Evolutionary conservation across 2,329 filamentous ascomycete genomes (phyloP).

Genomic region (Calonectria honghensis): DNA sequence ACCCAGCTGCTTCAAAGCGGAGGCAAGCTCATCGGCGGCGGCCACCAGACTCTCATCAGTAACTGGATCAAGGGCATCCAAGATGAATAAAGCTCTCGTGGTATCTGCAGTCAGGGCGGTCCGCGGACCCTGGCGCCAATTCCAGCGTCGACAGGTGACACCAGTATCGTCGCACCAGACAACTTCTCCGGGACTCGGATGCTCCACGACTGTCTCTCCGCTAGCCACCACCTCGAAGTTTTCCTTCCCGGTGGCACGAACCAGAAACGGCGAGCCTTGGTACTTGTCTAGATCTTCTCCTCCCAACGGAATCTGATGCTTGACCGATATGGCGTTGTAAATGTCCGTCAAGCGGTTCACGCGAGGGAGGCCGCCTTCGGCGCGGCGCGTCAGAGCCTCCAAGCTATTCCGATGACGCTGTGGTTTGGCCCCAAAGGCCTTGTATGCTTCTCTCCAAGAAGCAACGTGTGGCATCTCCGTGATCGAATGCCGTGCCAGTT

Average conservation of each 20-base stretch:
- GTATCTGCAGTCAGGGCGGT: slow-evolving; percentile 42
- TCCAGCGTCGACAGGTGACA: slow-evolving; percentile 49
- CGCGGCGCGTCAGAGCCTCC: slow-evolving; percentile 46
- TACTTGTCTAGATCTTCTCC: slow-evolving; percentile 50
- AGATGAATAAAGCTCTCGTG: slow-evolving; percentile 19
- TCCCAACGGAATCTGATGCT: slow-evolving; percentile 46
- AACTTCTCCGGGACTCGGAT: slow-evolving; percentile 37
- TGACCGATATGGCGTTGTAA: slow-evolving; percentile 50
- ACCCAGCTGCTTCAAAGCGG: slow-evolving; percentile 17
- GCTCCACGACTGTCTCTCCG: slow-evolving; percentile 35
- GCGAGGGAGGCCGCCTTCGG: slow-evolving; percentile 41
- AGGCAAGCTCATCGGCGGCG: slow-evolving; percentile 29
- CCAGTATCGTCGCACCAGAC: slow-evolving; percentile 47
- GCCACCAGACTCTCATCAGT: slow-evolving; percentile 19
- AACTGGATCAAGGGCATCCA: slow-evolving; percentile 34
- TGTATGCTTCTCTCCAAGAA: slow-evolving; percentile 46
- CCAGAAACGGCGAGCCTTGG: slow-evolving; percentile 40
- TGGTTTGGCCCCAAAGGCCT: slow-evolving; percentile 45
- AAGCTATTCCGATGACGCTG: slow-evolving; percentile 44
- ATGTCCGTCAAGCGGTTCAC: slow-evolving; percentile 49
- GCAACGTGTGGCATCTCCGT: slow-evolving; percentile 45
- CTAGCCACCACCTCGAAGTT: slow-evolving; percentile 31
- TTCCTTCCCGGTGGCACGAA: slow-evolving; percentile 40
- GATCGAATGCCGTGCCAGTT: slow-evolving; percentile 31
- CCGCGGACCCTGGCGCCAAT: slow-evolving; percentile 46